A percentile compares a stretch with the other conserved stretches of the same genome.
Conservation (phyloP, 1,284 basidiomycete genomes). For the Tilletia walkeri region DNA sequence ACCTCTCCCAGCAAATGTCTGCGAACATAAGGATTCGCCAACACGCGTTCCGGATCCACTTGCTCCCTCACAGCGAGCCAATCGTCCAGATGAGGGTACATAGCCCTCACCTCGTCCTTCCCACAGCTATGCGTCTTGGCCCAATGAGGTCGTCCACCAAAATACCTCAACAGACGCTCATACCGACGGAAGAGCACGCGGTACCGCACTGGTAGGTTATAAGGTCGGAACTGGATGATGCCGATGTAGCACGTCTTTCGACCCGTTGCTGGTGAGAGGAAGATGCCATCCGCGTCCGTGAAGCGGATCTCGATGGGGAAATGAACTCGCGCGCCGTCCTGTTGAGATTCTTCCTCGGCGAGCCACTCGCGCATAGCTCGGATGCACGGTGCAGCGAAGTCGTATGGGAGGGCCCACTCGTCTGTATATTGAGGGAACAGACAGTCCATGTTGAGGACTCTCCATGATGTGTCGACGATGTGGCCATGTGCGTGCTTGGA, state of each 20-base stretch:
- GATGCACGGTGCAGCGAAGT: conserved; percentile 64
- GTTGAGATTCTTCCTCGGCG: conserved; percentile 64
- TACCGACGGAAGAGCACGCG: conserved; percentile 75
- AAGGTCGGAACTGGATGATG: conserved; percentile 91
- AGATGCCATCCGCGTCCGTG: conserved; percentile 83
- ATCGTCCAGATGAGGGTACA: conserved; percentile 82
- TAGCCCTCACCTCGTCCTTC: conserved; percentile 66
- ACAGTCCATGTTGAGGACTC: conserved; percentile 55
- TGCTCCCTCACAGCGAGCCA: conserved; percentile 70
- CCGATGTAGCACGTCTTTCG: conserved; percentile 87
- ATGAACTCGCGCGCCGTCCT: conserved; percentile 76
- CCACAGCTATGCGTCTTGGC: conserved; percentile 83
- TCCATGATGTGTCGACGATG: conserved; percentile 41
- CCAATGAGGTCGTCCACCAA: conserved; percentile 91
- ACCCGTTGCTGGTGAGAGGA: conserved; percentile 82
- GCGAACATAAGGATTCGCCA: conserved; percentile 63
- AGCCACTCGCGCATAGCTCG: conserved; percentile 75
- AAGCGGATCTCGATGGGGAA: conserved; percentile 93
- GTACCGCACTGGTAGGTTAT: conserved; percentile 83
- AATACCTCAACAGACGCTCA: conserved; percentile 70
- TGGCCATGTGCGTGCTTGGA: conserved; percentile 30
- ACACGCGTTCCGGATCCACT: conserved; percentile 77
- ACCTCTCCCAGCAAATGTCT: conserved; percentile 60
- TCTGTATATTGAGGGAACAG: conserved; percentile 53
- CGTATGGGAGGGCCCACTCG: conserved; percentile 86